Base-by-base conservation (phyloP, 306 rosid genomes). In the Mucuna pruriens region DNA sequence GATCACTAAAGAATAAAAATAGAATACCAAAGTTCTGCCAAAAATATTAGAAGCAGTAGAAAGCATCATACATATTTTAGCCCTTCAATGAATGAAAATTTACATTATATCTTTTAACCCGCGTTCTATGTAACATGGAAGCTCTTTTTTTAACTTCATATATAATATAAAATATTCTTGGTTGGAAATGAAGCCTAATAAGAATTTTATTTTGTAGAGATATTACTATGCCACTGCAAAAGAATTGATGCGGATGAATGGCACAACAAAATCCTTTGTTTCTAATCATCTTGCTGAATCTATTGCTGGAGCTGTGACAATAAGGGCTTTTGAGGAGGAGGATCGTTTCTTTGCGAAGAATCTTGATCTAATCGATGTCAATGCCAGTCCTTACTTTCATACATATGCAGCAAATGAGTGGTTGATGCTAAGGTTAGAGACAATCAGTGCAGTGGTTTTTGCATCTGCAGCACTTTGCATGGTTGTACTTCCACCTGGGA, bases 221-320 rank as follows among this genome's bases (percentile, higher is more conserved):
- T 90, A 90, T 31, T 90, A 90, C 77, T 87, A 82, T 20, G 80
- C 92, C 40, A 78, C 94, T 42, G 90, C 87, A 22, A 90, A 89
- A 86, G 92, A 89, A 74, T 66, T 90, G 80, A 90, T 87, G 94
- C 77, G 92, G 49, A 79, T 90, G 83, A 89, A 87, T 71, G 92
- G 91, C 58, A 90, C 91, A 36, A 87, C 92, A 8, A 90, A 87
- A 82, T 88, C 94, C 71, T 82, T 73, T 13, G 83, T 90, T 57
- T 87, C 94, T n/a, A 89, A 84, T 66, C 89, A 91, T 87, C 84
- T 91, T 40, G 88, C 92, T 0, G 95, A 91, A 84, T 91, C 95
- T 60, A 82, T 89, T 10, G 92, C 92, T 20, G 95, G 95, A 69
- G 90, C 91, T 74, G 62, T 77, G 67, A 91, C 92, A 60, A 89